Evolutionary conservation across 306 rosid species (phyloP), one percentile per base, ranked within the genome.

Genomic region (Canavalia gladiata): DNA sequence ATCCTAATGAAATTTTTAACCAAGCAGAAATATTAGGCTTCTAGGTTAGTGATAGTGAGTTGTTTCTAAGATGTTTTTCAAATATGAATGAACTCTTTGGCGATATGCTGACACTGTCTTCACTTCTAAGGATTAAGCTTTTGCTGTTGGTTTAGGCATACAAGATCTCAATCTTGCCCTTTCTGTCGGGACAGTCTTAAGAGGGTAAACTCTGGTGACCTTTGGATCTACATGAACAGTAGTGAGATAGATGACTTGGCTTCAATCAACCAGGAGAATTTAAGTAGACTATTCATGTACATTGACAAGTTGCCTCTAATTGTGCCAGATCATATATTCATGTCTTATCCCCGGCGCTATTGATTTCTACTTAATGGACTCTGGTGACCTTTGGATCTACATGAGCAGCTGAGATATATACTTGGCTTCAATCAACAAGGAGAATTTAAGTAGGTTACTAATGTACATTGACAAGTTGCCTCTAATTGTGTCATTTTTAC

Each of bases 131-230:
- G 72, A 39, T 60, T 28, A 43, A 75, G 58, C 7, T 72, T 70
- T 30, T 37, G 30, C 35, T 60, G 47, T 60, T 83, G 83, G 73
- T 74, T 45, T 69, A 94, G 98, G 98, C 89, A 84, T 11, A 51
- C 74, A 4, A 87, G 88, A 68, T 92, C 97, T 6, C 87, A 87
- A 30, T 94, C 98, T 2, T 94, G 98, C 83, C 98, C 98, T 75
- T 94, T 94, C 87, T 94, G 98, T 65, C 97, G 98, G 47, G 93
- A 88, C 83, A 76, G 89, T 86, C 97, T 94, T 54, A 87, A 80
- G 69, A 82, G 96, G 63, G 92, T 90, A 6, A 86, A 94, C 78
- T 89, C 98, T 5, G 81, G 91, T 49, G 98, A 94, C 60, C 97
- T 94, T 12, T 94, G 98, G 98, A 88, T 94, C 78, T 92, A 81